A percentile compares a stretch with the other conserved stretches of the same genome.
Conservation (phyloP, 768 basidiomycete species). For the Phaeotremella fagi region DNA sequence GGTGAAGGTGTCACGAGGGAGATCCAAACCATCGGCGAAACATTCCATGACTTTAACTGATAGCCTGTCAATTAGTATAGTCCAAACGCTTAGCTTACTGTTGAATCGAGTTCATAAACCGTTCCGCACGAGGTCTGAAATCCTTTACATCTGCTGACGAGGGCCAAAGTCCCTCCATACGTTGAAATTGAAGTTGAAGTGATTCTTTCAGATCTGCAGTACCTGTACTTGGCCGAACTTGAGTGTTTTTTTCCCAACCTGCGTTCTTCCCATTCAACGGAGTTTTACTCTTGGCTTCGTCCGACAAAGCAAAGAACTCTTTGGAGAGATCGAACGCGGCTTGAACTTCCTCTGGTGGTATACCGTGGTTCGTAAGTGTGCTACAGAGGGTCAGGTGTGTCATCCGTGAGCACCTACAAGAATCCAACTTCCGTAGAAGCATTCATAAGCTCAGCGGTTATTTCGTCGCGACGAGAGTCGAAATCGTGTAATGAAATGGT, state of each 20-base stretch:
- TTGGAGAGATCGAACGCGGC: conserved; percentile 23
- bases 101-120: conserved; percentile 29
- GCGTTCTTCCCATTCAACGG: conserved; percentile 29
- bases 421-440: conserved; percentile 36
- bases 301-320: conserved; percentile 32
- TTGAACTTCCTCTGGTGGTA: conserved; percentile 28
- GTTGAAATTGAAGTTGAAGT: conserved; percentile 32
- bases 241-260: conserved; percentile 27
- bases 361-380: conserved; percentile 35
- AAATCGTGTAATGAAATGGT: conserved; percentile 37
- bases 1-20: conserved; percentile 31
- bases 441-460: conserved; percentile 29
- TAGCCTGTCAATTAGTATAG: neutral
- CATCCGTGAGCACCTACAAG: conserved; percentile 23
- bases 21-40: conserved; percentile 33
- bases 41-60: conserved; percentile 34
- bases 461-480: conserved; percentile 27
- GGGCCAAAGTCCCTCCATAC: conserved; percentile 30
- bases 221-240: conserved; percentile 38
- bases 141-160: conserved; percentile 18
- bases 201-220: conserved; percentile 38
- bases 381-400: neutral
- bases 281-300: conserved; percentile 30
- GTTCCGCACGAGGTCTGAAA: conserved; percentile 13
- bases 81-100: neutral